phyloP scores from a whole-genome alignment of 768 basidiomycete species.

The Calocybe indica region DNA sequence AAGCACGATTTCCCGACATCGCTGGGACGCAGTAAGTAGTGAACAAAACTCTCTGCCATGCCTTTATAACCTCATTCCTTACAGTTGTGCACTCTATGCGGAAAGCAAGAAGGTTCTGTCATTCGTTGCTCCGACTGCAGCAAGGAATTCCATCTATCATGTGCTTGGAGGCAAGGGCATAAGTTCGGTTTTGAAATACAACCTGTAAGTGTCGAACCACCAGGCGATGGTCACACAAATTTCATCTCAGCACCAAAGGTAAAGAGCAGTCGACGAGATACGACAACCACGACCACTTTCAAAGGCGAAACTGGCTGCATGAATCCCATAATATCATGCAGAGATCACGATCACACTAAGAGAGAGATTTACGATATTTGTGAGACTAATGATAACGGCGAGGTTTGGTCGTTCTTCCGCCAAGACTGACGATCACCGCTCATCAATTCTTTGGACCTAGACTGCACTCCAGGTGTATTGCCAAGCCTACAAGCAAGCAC shows the following conservation, averaged over 20 bases:
- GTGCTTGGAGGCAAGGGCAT: constrained; percentile 82
- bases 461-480: constrained; percentile 89
- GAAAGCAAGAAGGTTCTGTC: constrained; percentile 67
- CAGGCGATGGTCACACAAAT: not conserved
- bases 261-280: constrained; percentile 70
- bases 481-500: constrained; percentile 77
- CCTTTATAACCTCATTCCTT: constrained; percentile 4
- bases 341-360: constrained; percentile 61
- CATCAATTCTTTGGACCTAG: constrained; percentile 30
- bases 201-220: constrained; percentile 42
- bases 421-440: constrained; percentile 1
- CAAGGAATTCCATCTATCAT: constrained; percentile 79
- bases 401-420: constrained; percentile 47
- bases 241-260: constrained; percentile 39
- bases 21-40: constrained; percentile 67
- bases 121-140: constrained; percentile 80
- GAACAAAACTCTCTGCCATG: not conserved
- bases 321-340: constrained; percentile 72
- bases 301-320: constrained; percentile 76
- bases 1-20: constrained; percentile 60
- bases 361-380: constrained; percentile 78
- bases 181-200: constrained; percentile 93
- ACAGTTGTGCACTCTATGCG: constrained; percentile 75
- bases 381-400: constrained; percentile 73
- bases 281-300: constrained; percentile 61